phyloP scores from a whole-genome alignment of 805 yeast genomes.

The Citeromyces nyonsensis region DNA sequence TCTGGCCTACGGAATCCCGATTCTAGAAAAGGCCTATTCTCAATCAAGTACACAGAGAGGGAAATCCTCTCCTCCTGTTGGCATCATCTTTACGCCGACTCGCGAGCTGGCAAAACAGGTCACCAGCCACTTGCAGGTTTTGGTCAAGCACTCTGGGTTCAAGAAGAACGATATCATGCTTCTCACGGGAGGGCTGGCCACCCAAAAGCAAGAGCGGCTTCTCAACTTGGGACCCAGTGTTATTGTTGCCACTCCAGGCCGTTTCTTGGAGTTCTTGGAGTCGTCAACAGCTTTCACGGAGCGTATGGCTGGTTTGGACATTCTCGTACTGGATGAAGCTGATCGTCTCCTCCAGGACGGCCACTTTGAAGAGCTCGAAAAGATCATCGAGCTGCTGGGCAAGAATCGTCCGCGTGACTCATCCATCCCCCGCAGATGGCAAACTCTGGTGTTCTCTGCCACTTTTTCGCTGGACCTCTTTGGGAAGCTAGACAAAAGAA shows the following conservation, averaged over 20 bases:
- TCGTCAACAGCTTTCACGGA: slow-evolving; percentile 65
- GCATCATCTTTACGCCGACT: slow-evolving; percentile 84
- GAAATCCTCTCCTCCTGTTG: slow-evolving; percentile 34
- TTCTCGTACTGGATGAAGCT: slow-evolving; percentile 92
- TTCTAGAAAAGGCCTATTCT: slow-evolving; percentile 47
- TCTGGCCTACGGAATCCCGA: slow-evolving; percentile 90
- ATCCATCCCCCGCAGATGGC: slow-evolving; percentile 94
- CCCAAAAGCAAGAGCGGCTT: slow-evolving; percentile 85
- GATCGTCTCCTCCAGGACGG: slow-evolving; percentile 99
- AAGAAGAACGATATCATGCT: slow-evolving; percentile 47
- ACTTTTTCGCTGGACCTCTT: slow-evolving; percentile 95
- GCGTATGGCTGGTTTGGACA: slow-evolving; percentile 28
- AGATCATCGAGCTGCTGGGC: slow-evolving; percentile 71
- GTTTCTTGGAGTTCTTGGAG: slow-evolving; percentile 89
- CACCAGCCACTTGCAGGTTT: slow-evolving; percentile 50
- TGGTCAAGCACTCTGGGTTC: slow-evolving; percentile 37
- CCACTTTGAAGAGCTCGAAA: slow-evolving; percentile 98
- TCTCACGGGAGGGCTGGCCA: slow-evolving; percentile 89
- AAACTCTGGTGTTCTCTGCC: slow-evolving; percentile 96
- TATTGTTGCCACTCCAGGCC: slow-evolving; percentile 98
- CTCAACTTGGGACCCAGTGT: slow-evolving; percentile 90
- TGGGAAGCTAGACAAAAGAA: slow-evolving; percentile 41
- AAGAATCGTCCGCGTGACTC: slow-evolving; percentile 50
- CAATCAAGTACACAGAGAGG: slow-evolving; percentile 7
- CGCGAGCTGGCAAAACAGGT: slow-evolving; percentile 95